Base-by-base conservation (phyloP, 257 asterid genomes). In the Coffea canephora region DNA sequence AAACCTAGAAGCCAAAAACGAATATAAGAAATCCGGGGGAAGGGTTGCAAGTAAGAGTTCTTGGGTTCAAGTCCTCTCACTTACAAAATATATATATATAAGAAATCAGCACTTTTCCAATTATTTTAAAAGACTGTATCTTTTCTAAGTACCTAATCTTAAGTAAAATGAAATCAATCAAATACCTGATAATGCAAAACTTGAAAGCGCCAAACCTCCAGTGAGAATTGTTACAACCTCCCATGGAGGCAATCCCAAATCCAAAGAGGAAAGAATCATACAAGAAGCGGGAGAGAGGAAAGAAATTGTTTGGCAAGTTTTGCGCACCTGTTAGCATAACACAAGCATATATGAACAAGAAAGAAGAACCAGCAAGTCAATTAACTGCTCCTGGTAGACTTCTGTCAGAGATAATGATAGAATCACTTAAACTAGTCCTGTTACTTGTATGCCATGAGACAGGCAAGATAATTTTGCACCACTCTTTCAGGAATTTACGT, bases 171-270 rank as follows among this genome's bases (percentile, higher is more conserved):
- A 66, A 36, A 50, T 43, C 21, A 50, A 74, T 23, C 67, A 25
- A n/a, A 64, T 82, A 91, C 99, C 99, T 86, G 99, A 95, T 82
- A 95, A 85, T 36, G 99, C 98, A 70, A 95, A 95, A 82, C 98
- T 95, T 10, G 98, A 91, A 16, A 95, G 89, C 34, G 99, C 97
- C 80, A 95, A 81, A 83, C 99, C 99, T 45, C 90, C 85, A 0
- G 98, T 92, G 82, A 95, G 96, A 83, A 93, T 87, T 8, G 86
- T 73, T 21, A 93, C 97, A 2, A 93, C 82, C 86, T 87, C 94
- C 98, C 97, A 93, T 10, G 97, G 98, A 76, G 91, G 91, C 78
- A 95, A 86, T 77, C 99, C 98, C 12, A 95, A 80, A 87, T 95
- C 97, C 80, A 93, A 13, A 5, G 97, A 95, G 70, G 97, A 91